Conservation (phyloP, 2,329 filamentous ascomycete genomes). For the Rhinocladiella mackenziei region DNA sequence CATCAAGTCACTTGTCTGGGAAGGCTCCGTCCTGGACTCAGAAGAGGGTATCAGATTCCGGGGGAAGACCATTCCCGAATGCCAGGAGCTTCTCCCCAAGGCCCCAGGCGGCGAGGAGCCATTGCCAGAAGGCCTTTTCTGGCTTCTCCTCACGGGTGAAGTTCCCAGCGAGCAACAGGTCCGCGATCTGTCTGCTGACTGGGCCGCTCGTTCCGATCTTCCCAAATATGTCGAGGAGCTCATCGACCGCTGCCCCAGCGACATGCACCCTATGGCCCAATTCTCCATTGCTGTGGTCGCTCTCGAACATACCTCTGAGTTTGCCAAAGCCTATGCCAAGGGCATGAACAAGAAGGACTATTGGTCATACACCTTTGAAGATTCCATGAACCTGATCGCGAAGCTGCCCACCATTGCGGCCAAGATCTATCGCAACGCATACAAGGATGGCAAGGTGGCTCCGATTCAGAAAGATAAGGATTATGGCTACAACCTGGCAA, state of each 20-base stretch:
- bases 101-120: constrained; percentile 95
- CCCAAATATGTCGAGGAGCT: constrained; percentile 99
- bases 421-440: constrained; percentile 99
- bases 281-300: constrained; percentile 97
- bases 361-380: constrained; percentile 99
- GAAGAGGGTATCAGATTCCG: constrained; percentile 99
- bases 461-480: constrained; percentile 98
- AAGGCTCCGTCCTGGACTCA: constrained; percentile 93
- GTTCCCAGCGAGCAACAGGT: constrained; percentile 98
- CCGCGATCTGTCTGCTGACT: constrained; percentile 94
- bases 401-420: constrained; percentile 98
- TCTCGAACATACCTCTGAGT: constrained; percentile 96
- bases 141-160: constrained; percentile 97
- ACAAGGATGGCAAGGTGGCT: constrained; percentile 99
- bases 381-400: constrained; percentile 99
- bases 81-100: constrained; percentile 95
- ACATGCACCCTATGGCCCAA: constrained; percentile 99
- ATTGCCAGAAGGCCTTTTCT: constrained; percentile 98
- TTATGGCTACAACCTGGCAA: constrained; percentile 98
- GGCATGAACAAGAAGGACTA: constrained; percentile 99
- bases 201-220: constrained; percentile 93
- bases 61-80: constrained; percentile 98
- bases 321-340: constrained; percentile 98
- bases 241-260: constrained; percentile 98
- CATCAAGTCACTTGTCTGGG: constrained; percentile 98